phyloP scores from a whole-genome alignment of 179 eudicot genomes.

The Kewa caespitosa region DNA sequence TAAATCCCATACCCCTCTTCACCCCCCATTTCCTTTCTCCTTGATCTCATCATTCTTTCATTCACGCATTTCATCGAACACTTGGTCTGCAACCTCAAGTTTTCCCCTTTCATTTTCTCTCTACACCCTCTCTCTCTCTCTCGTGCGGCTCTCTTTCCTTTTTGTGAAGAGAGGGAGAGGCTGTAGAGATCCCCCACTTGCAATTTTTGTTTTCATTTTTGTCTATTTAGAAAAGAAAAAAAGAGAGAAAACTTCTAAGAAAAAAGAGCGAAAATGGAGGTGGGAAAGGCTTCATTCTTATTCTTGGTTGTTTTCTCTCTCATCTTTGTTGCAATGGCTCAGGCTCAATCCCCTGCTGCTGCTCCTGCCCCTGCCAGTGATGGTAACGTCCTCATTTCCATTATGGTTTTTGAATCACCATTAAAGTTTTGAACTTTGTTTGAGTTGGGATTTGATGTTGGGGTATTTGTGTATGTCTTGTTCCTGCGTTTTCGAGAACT shows the following conservation, averaged over 20 bases:
- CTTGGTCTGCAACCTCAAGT: slow-evolving; percentile 23
- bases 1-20: slow-evolving; percentile 16
- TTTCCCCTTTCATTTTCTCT: neutral
- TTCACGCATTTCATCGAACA: slow-evolving; percentile 31
- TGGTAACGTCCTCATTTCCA: slow-evolving; percentile 35
- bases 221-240: neutral
- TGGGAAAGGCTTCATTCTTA: slow-evolving; percentile 31
- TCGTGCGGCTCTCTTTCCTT: slow-evolving; percentile 7
- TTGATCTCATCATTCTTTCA: slow-evolving; percentile 8
- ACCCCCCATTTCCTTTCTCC: neutral
- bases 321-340: slow-evolving; percentile 47
- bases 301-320: slow-evolving; percentile 40
- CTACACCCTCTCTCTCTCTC: slow-evolving; percentile 33
- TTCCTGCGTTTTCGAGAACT: slow-evolving; percentile 4
- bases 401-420: neutral
- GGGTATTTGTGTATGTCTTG: slow-evolving; percentile 6
- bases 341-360: slow-evolving; percentile 55
- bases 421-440: neutral
- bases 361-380: slow-evolving; percentile 64
- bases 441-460: neutral
- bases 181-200: slow-evolving; percentile 28
- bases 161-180: slow-evolving; percentile 29
- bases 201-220: too few species aligned
- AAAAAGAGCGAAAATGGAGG: slow-evolving; percentile 42
- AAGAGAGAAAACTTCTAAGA: neutral